Conservation (phyloP, 1,139 yeast species). For the Nakaseomyces glabratus region DNA sequence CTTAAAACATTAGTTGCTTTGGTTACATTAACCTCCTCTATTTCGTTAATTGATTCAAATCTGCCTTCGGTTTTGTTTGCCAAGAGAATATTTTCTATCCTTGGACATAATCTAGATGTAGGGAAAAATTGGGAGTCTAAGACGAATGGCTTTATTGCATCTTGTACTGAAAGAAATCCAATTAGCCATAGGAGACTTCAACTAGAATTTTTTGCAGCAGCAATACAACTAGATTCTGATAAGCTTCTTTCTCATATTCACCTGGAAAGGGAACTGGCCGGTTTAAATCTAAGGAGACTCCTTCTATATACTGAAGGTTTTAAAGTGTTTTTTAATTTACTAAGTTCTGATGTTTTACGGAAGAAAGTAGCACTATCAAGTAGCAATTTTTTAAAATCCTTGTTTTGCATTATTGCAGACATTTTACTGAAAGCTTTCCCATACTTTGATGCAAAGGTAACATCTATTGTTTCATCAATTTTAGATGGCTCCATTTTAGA, state of each 20-base stretch:
- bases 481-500: slow-evolving; percentile 22
- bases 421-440: slow-evolving; percentile 22
- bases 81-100: slow-evolving; percentile 16
- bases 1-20: slow-evolving; percentile 16
- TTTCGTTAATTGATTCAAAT: slow-evolving; percentile 15
- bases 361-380: slow-evolving; percentile 17
- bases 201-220: slow-evolving; percentile 28
- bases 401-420: slow-evolving; percentile 24
- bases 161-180: slow-evolving; percentile 21
- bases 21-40: slow-evolving; percentile 17
- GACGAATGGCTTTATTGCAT: slow-evolving; percentile 17
- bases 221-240: slow-evolving; percentile 20
- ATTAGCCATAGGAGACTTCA: slow-evolving; percentile 20
- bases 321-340: slow-evolving; percentile 24
- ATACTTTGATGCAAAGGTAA: slow-evolving; percentile 23
- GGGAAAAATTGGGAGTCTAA: slow-evolving; percentile 16
- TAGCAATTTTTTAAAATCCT: slow-evolving; percentile 20
- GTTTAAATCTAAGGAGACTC: slow-evolving; percentile 18
- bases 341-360: slow-evolving; percentile 17
- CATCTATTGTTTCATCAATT: slow-evolving; percentile 22
- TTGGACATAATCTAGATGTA: slow-evolving; percentile 13
- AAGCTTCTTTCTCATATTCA: slow-evolving; percentile 19
- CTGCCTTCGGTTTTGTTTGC: slow-evolving; percentile 18
- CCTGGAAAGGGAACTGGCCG: slow-evolving; percentile 16
- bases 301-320: slow-evolving; percentile 28